Evolutionary conservation across 2,329 filamentous ascomycete species (phyloP), one percentile per base, ranked within the genome.

Genomic region (Sclerotinia minor): DNA sequence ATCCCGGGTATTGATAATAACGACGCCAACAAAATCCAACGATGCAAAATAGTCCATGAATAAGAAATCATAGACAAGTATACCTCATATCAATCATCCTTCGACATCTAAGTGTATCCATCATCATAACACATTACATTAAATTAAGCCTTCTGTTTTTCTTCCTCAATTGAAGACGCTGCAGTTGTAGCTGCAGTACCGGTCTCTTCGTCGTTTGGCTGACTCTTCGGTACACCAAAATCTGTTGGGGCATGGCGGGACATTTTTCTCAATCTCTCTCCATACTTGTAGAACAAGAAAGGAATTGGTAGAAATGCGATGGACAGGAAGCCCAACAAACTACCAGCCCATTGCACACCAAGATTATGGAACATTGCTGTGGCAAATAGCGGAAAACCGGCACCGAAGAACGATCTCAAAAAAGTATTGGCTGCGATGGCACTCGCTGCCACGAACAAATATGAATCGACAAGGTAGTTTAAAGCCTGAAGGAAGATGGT

Each of bases 231-330:
- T 50, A 32, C 32, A 45, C 41, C 54, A n/a, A 60, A 66, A 50
- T 66, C 64, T 11, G 64, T 71, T 61, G 64, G 64, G 29, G 64
- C 64, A 53, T 67, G 35, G 7, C 50, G 79, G 17, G 65, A 67
- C 47, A 45, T 53, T 24, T 64, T 67, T 52, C 88, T 81, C 71
- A 90, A 85, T 75, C 78, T 81, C 75, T 79, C 79, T 59, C 88
- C 87, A 74, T 87, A 90, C 64, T 83, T 77, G 77, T 63, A 82
- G 35, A 82, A 77, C 7, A 80, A 59, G 69, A 79, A 83, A n/a
- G 81, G 81, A 32, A 82, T 76, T 1, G 79, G 80, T 2, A 78
- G 75, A 72, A 82, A 76, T 7, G 80, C 60, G 0, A 77, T 74
- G 67, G 77, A 79, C 6, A 83, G 74, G 60, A 81, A 80, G 0